Base-by-base conservation (phyloP, 1,284 basidiomycete species). In the Ceratorhiza oryzae-sativae region DNA sequence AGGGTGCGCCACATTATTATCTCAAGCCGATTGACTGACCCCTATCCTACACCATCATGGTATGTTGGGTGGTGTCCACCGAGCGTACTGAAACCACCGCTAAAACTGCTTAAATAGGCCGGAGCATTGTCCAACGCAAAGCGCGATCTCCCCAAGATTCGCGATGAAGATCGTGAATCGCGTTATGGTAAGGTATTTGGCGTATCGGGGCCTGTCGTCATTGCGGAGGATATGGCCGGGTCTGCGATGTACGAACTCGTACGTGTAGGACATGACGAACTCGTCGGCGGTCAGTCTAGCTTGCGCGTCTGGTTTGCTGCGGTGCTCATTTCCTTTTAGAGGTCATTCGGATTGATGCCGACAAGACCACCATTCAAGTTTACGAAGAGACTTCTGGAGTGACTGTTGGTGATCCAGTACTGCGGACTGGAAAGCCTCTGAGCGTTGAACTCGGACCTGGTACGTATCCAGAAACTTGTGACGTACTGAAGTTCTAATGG, bases 341-440 rank as follows among this genome's bases (percentile, higher is more conserved):
- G 92, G 95, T 98, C 78, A 98, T 98, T 77, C 88, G 96, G 79
- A 97, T 98, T 82, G 95, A 98, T 78, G 89, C 89, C 73, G 96
- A 97, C 83, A 95, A 98, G 83, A 92, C 94, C 63, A 99, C 97
- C 8, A 98, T 99, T 75, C 97, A 99, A 82, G 97, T 99, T n/a
- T 99, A 99, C 80, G 97, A 98, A 81, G 96, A 98, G 84, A 98
- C 95, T 3, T 96, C 96, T 62, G 95, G 96, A 77, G 94, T 99
- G 65, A 97, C 95, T 18, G 95, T 99, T 72, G 97, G 97, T 53
- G 97, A 99, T 84, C 97, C 97, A 71, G 97, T 99, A 15, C 84
- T 99, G 79, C 87, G 96, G 73, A 99, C 97, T 51, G 97, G 97
- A 73, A 99, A 99, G 82, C 97, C 97, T 45, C 87, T 99, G 71